Conservation (phyloP, 2,329 filamentous ascomycete genomes). For the Cercospora berteroae region DNA sequence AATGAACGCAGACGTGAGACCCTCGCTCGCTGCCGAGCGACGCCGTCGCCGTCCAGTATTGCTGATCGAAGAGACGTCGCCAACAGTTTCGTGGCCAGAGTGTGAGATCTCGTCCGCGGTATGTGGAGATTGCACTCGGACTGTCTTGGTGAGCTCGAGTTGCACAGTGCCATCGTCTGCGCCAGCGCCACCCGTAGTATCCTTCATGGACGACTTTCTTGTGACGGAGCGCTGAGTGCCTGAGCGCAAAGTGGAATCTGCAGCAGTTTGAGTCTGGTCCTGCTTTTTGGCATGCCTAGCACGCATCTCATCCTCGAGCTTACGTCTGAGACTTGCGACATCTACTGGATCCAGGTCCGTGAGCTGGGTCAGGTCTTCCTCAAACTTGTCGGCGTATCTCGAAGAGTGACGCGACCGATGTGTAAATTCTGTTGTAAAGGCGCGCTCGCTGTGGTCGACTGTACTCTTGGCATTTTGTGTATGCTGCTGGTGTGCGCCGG, state of each 20-base stretch:
- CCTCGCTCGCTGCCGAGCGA: constrained; percentile 49
- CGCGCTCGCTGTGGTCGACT: not conserved
- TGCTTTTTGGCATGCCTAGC: constrained; percentile 10
- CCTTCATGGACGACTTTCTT: constrained; percentile 58
- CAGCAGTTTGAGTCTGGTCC: constrained; percentile 12
- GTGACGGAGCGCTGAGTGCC: constrained; percentile 41
- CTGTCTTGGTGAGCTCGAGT: constrained; percentile 33
- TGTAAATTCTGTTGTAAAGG: not conserved
- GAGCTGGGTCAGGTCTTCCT: constrained; percentile 51
- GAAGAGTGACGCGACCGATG: constrained; percentile 17
- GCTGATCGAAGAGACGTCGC: constrained; percentile 50
- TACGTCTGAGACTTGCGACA: constrained; percentile 55
- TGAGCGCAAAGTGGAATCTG: constrained; percentile 43
- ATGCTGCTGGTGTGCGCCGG: not conserved
- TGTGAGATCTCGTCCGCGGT: constrained; percentile 35
- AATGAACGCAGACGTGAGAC: constrained; percentile 61
- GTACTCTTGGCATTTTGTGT: not conserved
- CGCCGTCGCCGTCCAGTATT: constrained; percentile 48
- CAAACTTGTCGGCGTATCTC: constrained; percentile 9
- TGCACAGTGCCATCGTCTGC: constrained; percentile 38
- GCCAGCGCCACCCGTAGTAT: constrained; percentile 42
- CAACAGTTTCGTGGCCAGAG: constrained; percentile 27
- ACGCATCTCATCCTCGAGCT: constrained; percentile 53
- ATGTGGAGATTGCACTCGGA: constrained; percentile 40
- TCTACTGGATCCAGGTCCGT: constrained; percentile 55